Percentiles rank a stretch among this genome's conserved stretches.
phyloP scores from a whole-genome alignment of 176 grass and related monocot genomes.

The Phoenix dactylifera region DNA sequence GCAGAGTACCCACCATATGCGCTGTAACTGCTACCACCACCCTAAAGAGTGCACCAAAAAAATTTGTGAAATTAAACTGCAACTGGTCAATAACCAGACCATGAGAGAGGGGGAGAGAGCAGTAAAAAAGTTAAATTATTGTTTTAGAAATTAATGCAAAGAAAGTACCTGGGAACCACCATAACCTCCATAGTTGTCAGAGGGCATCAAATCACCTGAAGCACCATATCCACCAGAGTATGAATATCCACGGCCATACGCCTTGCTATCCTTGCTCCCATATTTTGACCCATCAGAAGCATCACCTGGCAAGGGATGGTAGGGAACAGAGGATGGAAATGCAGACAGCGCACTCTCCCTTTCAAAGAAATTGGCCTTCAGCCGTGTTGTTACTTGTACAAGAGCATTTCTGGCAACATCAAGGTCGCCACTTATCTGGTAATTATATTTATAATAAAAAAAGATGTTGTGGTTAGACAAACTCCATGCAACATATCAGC shows the following conservation, averaged over 20 bases:
- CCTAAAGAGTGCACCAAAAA: conserved; percentile 30
- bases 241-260: conserved; percentile 40
- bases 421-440: conserved; percentile 78
- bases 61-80: conserved; percentile 16
- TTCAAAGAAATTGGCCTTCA: conserved; percentile 98
- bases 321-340: conserved; percentile 47
- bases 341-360: conserved; percentile 65
- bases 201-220: conserved; percentile 42
- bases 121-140: too few species aligned
- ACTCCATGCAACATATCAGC: too few species aligned
- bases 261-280: conserved; percentile 53
- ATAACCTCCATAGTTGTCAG: conserved; percentile 68
- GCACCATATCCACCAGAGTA: conserved; percentile 61
- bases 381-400: conserved; percentile 75
- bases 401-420: conserved; percentile 76
- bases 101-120: too few species aligned
- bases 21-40: conserved; percentile 63
- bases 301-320: conserved; percentile 49
- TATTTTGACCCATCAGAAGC: conserved; percentile 68
- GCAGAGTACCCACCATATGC: conserved; percentile 60
- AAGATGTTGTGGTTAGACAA: too few species aligned
- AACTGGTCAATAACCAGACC: too few species aligned
- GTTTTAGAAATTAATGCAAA: neutral
- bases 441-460: conserved; percentile 3
- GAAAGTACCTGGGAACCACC: conserved; percentile 55